Percentiles rank a stretch among this genome's conserved stretches.
Conservation (phyloP, 768 basidiomycete species). For the Trametes meyenii region DNA sequence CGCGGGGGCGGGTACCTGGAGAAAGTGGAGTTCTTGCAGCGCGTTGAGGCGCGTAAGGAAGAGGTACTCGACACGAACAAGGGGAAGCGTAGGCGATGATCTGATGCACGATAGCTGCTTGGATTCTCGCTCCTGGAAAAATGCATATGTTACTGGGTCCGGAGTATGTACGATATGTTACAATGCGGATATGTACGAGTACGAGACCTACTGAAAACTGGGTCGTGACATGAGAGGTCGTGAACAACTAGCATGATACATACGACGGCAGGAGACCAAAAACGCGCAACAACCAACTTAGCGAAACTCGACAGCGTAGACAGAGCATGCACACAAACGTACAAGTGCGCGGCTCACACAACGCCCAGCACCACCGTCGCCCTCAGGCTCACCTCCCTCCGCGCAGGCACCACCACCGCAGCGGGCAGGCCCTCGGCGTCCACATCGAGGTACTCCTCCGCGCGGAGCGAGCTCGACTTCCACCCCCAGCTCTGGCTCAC, state of each 20-base stretch:
- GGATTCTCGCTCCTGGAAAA: neutral
- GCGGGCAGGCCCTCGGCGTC: slow-evolving; percentile 24
- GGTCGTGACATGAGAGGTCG: slow-evolving; percentile 1
- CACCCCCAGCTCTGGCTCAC: slow-evolving; percentile 93
- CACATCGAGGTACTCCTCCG: slow-evolving; percentile 47
- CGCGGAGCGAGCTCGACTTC: slow-evolving; percentile 65
- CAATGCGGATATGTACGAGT: neutral
- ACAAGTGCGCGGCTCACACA: slow-evolving; percentile 44
- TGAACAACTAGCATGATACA: slow-evolving; percentile 1
- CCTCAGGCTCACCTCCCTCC: slow-evolving; percentile 63
- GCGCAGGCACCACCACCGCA: slow-evolving; percentile 26
- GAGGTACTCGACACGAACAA: slow-evolving; percentile 61
- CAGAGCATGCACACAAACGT: neutral
- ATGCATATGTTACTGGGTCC: neutral
- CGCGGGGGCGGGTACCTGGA: slow-evolving; percentile 81
- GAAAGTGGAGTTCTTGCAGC: slow-evolving; percentile 79
- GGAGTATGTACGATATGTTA: slow-evolving; percentile 10
- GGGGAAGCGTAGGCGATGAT: slow-evolving; percentile 49
- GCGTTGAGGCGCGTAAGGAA: slow-evolving; percentile 75
- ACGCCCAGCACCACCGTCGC: slow-evolving; percentile 81
- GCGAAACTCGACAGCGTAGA: neutral
- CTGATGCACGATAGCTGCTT: neutral
- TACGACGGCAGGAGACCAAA: neutral
- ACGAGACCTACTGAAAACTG: no score
- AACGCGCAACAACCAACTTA: slow-evolving; percentile 3